Base-by-base conservation (phyloP, 345 rosid genomes). In the Gossypium herbaceum region DNA sequence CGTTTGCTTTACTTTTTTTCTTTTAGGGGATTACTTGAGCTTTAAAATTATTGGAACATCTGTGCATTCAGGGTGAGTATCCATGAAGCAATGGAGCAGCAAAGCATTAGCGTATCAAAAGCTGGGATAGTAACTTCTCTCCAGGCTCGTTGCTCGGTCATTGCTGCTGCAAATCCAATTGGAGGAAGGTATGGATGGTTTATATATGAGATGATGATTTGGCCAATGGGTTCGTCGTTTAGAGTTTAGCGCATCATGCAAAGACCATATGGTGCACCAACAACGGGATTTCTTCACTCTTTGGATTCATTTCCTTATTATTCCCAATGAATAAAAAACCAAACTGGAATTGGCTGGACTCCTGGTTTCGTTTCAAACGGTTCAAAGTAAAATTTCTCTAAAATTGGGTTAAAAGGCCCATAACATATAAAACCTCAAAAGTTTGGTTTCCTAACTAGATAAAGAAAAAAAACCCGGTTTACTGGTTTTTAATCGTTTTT, bases 31-130 rank as follows among this genome's bases (percentile, higher is more conserved):
- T 75, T 58, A 76, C 51, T 51, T 51, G 77, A 44, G 43, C 20
- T 54, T 47, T 41, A 45, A 77, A 20, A 17, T 43, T 22, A 22
- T 71, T 22, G 51, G 20, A 34, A 25, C 55, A 27, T 63, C 52
- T 65, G 68, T 62, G 19, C 74, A 43, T 79, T 78, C 85, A 95
- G 98, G 88, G 99, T 95, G 84, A 95, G 99, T 75, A 95, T 95
- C 78, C 99, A 95, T 74, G 99, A 93, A 86, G 99, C 98, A 61
- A 95, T 95, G 99, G 99, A 95, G 86, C 98, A 95, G 77, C 98
- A 95, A 83, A 95, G 99, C 82, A 93, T 95, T 15, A 95, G 99
- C 87, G 91, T 95, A 81, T 95, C 99, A 2, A 95, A 95, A 83
- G 98, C 99, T 62, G 97, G 98, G 45, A 95, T 95, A 25, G 97